Evolutionary conservation across 768 basidiomycete species (phyloP), one percentile per base, ranked within the genome.

Genomic region (Boletus vermiculosoides): DNA sequence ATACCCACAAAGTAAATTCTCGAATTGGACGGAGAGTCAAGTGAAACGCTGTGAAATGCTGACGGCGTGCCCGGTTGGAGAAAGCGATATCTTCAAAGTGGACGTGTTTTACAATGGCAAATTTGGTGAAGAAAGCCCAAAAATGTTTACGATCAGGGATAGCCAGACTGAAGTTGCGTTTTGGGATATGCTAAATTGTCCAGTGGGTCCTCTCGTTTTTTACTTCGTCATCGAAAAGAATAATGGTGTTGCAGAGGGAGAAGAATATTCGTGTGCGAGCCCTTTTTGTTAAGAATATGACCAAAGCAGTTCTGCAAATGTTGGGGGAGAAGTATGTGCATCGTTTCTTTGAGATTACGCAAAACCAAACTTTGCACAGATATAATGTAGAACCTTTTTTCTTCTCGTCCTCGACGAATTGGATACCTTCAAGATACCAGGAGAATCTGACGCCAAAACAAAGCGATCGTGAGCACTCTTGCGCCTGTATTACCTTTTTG

Each of bases 371-470:
- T 1, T 31, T 31, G 44, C 13, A 13, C 22, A 74, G 84, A 64
- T 83, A 81, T 54, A 73, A 74, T 42, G 73, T 86, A 55, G 85
- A 86, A 58, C 85, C 85, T 0, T 85, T 86, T 66, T 86, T 82
- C 63, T 86, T 85, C 65, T 82, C 83, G 0, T 85, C 83, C 1
- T 81, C 83, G 2, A 65, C 83, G 3, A 85, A 83, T 57, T 85
- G 84, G 84, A 88, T 86, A 58, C 86, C 86, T 2, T 83, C 83
- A 1, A 79, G 84, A 52, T 88, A 81, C 50, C 80, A 84, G 58
- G 84, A 85, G 60, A 78, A 76, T 48, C 55, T 77, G 0, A 36
- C 60, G 5, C 63, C 65, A 16, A 68, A 69, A 1, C 39, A 71
- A 45, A 78, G 82, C 62, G 85, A 86, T 69, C 84, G 83, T 86